phyloP scores from a whole-genome alignment of 1,284 basidiomycete species.

The Ceratobasidium sp. region DNA sequence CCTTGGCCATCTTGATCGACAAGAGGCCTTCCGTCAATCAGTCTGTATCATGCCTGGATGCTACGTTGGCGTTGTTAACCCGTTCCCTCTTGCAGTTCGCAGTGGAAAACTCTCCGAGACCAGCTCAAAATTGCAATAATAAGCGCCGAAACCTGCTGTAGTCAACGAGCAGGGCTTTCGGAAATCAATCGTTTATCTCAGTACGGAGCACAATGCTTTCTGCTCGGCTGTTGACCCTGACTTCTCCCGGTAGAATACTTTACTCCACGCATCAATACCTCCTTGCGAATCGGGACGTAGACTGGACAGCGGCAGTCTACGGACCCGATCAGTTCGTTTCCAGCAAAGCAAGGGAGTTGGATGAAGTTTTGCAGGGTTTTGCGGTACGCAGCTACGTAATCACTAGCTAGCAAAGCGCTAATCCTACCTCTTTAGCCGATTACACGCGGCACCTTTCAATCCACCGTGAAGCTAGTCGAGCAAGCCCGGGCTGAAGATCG shows the following conservation, averaged over 20 bases:
- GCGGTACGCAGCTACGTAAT: not conserved
- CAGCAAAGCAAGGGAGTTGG: not conserved
- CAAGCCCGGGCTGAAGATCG: not conserved
- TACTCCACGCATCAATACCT: not conserved
- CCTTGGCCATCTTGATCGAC: not conserved
- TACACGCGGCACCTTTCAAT: not conserved
- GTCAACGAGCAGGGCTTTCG: not conserved
- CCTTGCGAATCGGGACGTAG: not conserved
- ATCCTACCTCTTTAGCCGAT: not conserved
- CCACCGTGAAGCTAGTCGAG: not conserved
- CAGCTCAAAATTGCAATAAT: not conserved
- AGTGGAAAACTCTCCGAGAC: conserved; percentile 1
- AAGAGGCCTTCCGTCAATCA: not conserved
- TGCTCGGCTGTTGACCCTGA: not conserved
- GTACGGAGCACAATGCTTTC: not conserved
- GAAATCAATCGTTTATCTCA: not conserved
- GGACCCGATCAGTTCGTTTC: not conserved
- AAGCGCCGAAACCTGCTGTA: not conserved
- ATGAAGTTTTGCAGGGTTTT: not conserved
- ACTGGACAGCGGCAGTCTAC: not conserved
- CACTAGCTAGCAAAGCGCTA: not conserved
- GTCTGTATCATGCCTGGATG: not conserved
- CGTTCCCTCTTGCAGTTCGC: not conserved
- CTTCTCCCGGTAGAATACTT: not conserved
- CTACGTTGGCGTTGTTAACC: not conserved